Conservation (phyloP, 2,329 filamentous ascomycete genomes). For the Ambrosiella beaveri region DNA sequence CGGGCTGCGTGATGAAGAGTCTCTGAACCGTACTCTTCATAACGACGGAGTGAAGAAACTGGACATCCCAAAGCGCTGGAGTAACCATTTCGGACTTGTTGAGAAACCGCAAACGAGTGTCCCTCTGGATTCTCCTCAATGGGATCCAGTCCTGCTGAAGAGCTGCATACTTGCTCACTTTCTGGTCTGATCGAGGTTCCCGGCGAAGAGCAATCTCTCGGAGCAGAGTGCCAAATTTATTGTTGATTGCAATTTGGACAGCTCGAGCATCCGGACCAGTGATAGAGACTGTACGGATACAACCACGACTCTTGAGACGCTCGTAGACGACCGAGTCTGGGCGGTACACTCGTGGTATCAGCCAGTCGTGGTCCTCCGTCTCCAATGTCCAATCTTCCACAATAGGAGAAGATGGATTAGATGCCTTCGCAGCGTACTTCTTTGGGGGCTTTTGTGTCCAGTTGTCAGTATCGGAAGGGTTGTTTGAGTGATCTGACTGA, state of each 20-base stretch:
- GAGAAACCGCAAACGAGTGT: conserved; percentile 54
- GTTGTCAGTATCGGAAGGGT: conserved; percentile 25
- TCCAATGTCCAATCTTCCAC: conserved; percentile 30
- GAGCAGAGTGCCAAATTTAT: conserved; percentile 43
- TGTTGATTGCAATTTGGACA: conserved; percentile 44
- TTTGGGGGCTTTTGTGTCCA: conserved; percentile 28
- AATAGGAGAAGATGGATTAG: conserved; percentile 28
- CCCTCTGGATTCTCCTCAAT: conserved; percentile 57
- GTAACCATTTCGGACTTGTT: conserved; percentile 56
- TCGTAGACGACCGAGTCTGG: conserved; percentile 45
- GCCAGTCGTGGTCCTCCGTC: conserved; percentile 37
- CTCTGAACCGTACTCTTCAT: conserved; percentile 54
- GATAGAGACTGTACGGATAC: conserved; percentile 47
- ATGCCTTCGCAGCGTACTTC: neutral
- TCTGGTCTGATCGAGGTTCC: neutral
- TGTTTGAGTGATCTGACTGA: conserved; percentile 20
- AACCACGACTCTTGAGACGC: conserved; percentile 56
- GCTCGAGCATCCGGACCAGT: conserved; percentile 48
- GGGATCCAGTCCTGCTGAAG: conserved; percentile 56
- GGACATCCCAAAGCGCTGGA: conserved; percentile 51
- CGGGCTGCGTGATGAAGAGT: conserved; percentile 58
- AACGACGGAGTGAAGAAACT: conserved; percentile 53
- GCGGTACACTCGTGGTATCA: conserved; percentile 51
- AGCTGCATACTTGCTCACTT: conserved; percentile 30
- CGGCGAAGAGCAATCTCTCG: conserved; percentile 12